Evolutionary conservation across 306 rosid genomes (phyloP), one percentile per base, ranked within the genome.

Genomic region (Trifolium repens): DNA sequence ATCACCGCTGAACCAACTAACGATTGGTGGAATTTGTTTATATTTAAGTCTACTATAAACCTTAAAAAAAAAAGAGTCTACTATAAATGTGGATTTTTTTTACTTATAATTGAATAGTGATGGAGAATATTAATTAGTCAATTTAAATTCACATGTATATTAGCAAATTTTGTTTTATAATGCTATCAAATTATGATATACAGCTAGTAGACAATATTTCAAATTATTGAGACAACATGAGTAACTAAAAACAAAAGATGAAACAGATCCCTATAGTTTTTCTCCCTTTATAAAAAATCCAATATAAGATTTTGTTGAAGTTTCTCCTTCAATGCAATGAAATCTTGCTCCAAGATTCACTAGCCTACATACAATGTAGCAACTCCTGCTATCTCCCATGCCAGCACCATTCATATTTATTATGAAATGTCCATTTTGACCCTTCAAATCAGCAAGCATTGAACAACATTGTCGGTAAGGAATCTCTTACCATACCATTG

Each of bases 391-490:
- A 39, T 64, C 34, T 44, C 7, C 70, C 72, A 66, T 73, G 66
- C 73, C 65, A 55, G 46, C 7, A 8, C 40, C 69, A 17, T 30
- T 46, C 70, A 65, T 75, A 13, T 30, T 24, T 5, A 0, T 61
- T 61, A 7, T 50, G 32, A 59, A 53, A 7, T 54, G 69, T 54
- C 68, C 4, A 13, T 43, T 72, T 73, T 57, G 61, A 39, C 71
- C 75, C 62, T 73, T 47, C 1, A 6, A 61, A 61, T 10, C 6
- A 61, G 44, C 17, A 49, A 55, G 16, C 61, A 62, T n/a, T 61
- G 1, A 61, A 34, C 50, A 69, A 40, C 35, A 74, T 4, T 79
- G 87, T 84, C 87, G 87, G 87, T 52, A 67, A 61, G 76, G 79
- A 80, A 84, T 79, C 87, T 73, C 67, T 19, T 13, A 82, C 64